Evolutionary conservation across 2,329 filamentous ascomycete genomes (phyloP), one percentile per base, ranked within the genome.

Genomic region (Alternaria sp.): DNA sequence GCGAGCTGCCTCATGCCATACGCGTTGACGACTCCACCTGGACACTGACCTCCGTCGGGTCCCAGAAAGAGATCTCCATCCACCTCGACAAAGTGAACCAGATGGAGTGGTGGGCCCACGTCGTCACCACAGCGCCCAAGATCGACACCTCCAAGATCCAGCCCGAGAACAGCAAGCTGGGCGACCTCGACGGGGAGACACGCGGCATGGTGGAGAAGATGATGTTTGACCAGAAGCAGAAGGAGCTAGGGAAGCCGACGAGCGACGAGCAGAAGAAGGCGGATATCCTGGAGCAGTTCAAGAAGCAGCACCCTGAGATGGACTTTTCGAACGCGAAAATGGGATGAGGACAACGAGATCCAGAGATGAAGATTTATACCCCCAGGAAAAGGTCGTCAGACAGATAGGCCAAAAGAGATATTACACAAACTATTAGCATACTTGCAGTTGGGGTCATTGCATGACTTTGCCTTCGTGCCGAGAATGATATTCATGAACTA

Each of bases 171-270:
- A 94, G 91, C 78, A 97, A 94, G 81, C 86, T 99, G 75, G 90
- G 92, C 61, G 96, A 99, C 80, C 85, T 99, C 71, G 95, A 98
- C 78, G 96, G 96, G 65, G 92, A 97, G 86, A 99, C 96, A 58
- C 88, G 96, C 68, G 88, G 90, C 63, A 98, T 99, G 95, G 96
- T 99, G 47, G 96, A 99, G 89, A 99, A 99, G 88, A 99, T 99
- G 96, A 99, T 99, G 96, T 99, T 88, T 76, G 96, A 99, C 84
- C 96, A 99, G 86, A 87, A 92, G 71, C 94, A 98, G 84, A 99
- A 99, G 88, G 94, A 98, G 84, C 85, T 87, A 81, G 96, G 96
- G 5, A 87, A 91, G 81, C 93, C 94, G 50, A 94, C 91, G 12
- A 97, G 93, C 70, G 96, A 98, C 71, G 96, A 99, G 84, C 90